Evolutionary conservation across 2,329 filamentous ascomycete genomes (phyloP).

Genomic region (Trichoderma oligosporum): DNA sequence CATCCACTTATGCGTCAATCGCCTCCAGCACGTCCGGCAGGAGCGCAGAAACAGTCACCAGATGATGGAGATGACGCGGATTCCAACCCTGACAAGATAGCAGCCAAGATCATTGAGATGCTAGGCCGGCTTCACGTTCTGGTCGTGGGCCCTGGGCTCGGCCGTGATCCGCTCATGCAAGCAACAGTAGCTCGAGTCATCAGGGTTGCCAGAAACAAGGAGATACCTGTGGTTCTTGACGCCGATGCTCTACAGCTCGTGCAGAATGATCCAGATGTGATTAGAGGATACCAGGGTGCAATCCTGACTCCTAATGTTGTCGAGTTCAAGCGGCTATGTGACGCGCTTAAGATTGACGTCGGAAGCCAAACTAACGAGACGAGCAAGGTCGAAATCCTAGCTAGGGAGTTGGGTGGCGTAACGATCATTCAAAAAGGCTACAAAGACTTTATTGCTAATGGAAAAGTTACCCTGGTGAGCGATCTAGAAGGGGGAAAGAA

Average conservation of each 20-base stretch:
- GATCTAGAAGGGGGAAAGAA: constrained; percentile 81
- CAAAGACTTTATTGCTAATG: constrained; percentile 80
- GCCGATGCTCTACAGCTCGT: constrained; percentile 83
- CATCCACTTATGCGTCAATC: constrained; percentile 90
- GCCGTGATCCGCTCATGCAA: constrained; percentile 86
- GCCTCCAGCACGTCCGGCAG: constrained; percentile 32
- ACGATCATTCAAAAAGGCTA: constrained; percentile 87
- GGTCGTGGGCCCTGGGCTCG: constrained; percentile 88
- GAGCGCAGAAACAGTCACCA: constrained; percentile 38
- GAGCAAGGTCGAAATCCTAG: constrained; percentile 59
- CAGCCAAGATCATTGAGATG: constrained; percentile 69
- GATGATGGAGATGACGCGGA: constrained; percentile 38
- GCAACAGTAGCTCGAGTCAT: constrained; percentile 78
- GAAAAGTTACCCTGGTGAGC: constrained; percentile 67
- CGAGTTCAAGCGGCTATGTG: constrained; percentile 80
- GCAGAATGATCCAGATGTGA: constrained; percentile 68
- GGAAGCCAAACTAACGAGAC: constrained; percentile 35
- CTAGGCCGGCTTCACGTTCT: constrained; percentile 84
- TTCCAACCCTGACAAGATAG: constrained; percentile 57
- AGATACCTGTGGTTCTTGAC: constrained; percentile 82
- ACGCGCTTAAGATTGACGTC: constrained; percentile 63
- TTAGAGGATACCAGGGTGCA: constrained; percentile 76
- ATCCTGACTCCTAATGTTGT: constrained; percentile 94
- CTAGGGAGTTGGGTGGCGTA: constrained; percentile 76
- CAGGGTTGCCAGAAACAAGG: constrained; percentile 65